A percentile compares a stretch with the other conserved stretches of the same genome.
These are phyloP conservation scores for Podospora fimiseda DNA, from an alignment of 495 filamentous ascomycete genomes.

Conservation along the genomic window DNA sequence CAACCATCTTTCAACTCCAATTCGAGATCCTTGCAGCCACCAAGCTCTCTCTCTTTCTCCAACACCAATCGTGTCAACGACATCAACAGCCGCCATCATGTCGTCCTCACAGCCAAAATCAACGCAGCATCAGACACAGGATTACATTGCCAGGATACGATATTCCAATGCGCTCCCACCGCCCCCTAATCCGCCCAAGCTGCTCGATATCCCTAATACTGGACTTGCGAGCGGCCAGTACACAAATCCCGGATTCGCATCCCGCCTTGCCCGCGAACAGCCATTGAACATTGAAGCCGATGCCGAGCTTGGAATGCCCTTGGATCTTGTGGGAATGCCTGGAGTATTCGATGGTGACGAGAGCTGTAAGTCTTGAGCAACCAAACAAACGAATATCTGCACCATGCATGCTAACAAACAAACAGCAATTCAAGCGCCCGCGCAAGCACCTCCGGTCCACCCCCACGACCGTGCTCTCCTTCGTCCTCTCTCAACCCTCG, in stretches of 20 bases:
- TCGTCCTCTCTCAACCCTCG: slow-evolving; percentile 69
- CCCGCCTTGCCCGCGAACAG: slow-evolving; percentile 80
- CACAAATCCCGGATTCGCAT: slow-evolving; percentile 79
- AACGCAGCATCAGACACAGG: slow-evolving; percentile 72
- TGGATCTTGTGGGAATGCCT: slow-evolving; percentile 91
- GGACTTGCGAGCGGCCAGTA: slow-evolving; percentile 77
- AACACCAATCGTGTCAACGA: background rate
- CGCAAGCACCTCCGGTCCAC: slow-evolving; percentile 62
- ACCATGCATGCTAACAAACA: no score
- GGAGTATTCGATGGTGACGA: slow-evolving; percentile 93
- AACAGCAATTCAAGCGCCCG: slow-evolving; percentile 72
- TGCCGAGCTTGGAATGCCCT: slow-evolving; percentile 94
- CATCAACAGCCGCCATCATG: slow-evolving; percentile 24
- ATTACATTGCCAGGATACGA: slow-evolving; percentile 90
- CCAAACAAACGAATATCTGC: no score
- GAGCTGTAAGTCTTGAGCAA: slow-evolving; percentile 59
- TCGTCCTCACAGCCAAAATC: slow-evolving; percentile 40
- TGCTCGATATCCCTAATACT: slow-evolving; percentile 90
- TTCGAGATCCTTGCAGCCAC: background rate
- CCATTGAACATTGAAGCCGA: slow-evolving; percentile 95
- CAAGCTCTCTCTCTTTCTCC: background rate
- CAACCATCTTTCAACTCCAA: background rate
- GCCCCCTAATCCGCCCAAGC: slow-evolving; percentile 87
- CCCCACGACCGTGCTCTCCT: slow-evolving; percentile 77
- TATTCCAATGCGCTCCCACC: slow-evolving; percentile 94